Conservation (phyloP, 2,329 filamentous ascomycete genomes). For the Microdochium nivale region DNA sequence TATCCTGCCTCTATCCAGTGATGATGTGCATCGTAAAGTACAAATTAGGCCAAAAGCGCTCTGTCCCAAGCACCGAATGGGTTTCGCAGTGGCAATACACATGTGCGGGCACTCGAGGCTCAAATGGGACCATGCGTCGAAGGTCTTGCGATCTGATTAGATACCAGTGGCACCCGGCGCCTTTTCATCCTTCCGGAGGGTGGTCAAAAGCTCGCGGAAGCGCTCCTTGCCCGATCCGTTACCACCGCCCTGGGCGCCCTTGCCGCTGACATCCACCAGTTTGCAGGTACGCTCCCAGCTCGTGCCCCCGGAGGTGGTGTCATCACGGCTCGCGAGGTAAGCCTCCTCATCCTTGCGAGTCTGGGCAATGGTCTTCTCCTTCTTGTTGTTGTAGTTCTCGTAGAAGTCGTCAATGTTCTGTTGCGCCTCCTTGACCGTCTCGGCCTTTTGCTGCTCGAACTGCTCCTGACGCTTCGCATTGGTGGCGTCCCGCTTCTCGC, state of each 20-base stretch:
- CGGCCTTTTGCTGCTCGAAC: slow-evolving; percentile 71
- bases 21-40: not conserved
- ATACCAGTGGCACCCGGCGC: slow-evolving; percentile 59
- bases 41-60: not conserved
- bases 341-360: slow-evolving; percentile 88
- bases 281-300: slow-evolving; percentile 99
- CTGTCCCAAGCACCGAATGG: not conserved
- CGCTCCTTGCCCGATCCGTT: slow-evolving; percentile 90
- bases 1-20: not conserved
- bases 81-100: not conserved
- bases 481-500: slow-evolving; percentile 75
- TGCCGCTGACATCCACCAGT: slow-evolving; percentile 93
- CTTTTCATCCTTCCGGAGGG: slow-evolving; percentile 89
- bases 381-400: slow-evolving; percentile 98
- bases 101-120: not conserved
- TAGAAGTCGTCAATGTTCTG: slow-evolving; percentile 98
- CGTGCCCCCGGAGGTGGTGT: slow-evolving; percentile 88
- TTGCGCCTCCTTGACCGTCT: slow-evolving; percentile 82
- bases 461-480: slow-evolving; percentile 79
- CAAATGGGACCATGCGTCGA: not conserved
- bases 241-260: slow-evolving; percentile 78
- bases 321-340: slow-evolving; percentile 80
- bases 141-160: slow-evolving; percentile 21
- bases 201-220: slow-evolving; percentile 84
- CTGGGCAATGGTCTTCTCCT: slow-evolving; percentile 85